Base-by-base conservation (phyloP, 1,139 yeast species). In the Arxiozyma bovina region DNA sequence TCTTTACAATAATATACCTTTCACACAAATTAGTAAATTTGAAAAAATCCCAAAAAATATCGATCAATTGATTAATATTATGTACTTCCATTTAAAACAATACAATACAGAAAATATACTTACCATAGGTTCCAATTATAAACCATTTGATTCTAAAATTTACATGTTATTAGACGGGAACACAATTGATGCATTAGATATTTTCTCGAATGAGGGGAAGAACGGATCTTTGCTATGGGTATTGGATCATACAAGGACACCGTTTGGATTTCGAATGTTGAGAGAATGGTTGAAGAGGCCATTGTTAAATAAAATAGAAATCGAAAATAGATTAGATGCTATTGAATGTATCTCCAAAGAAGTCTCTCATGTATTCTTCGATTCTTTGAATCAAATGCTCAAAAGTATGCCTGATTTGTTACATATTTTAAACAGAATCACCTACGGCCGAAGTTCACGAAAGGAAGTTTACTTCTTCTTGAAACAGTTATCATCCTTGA, bases 191-290 rank as follows among this genome's bases (percentile, higher is more conserved):
- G 81, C 87, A 45, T 71, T 93, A 27, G 97, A 93, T 64, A 77
- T 93, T 1, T 88, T 88, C 62, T 81, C 93, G 0, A 81, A 82
- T 58, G 69, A 71, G 20, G 72, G 77, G 1, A 74, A 73, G 8
- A 72, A 74, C 41, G 98, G 97, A 0, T 82, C 96, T 0, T 70
- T 93, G 20, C 70, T 87, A 18, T 86, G 93, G 89, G 73, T 88
- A 2, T 65, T 93, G 58, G 87, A 91, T 67, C 91, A 85, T 59
- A 87, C 98, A 0, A 73, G 81, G 47, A 88, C 97, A 0, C 75
- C 77, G 40, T 86, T 84, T 70, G 99, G 99, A 0, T 78, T 75
- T 52, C 71, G 96, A 54, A 63, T 80, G 56, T 68, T 93, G 21
- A 75, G 76, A 41, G 74, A 77, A 51, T 93, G 99, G 99, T 72